Base-by-base conservation (phyloP, 1,284 basidiomycete genomes). In the Farysia itapuensis region DNA sequence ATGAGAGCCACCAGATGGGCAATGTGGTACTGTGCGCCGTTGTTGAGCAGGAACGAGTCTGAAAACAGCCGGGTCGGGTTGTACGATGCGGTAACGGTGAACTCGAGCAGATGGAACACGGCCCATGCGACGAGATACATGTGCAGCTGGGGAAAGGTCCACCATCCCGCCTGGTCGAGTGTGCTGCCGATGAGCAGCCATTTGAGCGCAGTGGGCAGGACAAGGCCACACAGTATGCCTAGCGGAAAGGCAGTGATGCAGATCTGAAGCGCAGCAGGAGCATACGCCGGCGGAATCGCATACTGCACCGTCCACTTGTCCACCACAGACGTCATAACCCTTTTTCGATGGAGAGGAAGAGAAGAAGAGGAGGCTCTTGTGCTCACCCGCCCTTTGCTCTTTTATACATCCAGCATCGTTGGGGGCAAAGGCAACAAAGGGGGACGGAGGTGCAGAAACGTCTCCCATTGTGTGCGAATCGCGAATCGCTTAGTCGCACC, bases 21-120 rank as follows among this genome's bases (percentile, higher is more conserved):
- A 32, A 88, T 73, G 71, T 92, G 89, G 77, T 99, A 98, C 74
- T 84, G 81, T 2, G 79, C 71, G 0, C 91, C 90, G 72, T 98
- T 98, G 72, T 96, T 89, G 25, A 99, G 82, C 3, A 99, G 81
- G 77, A 92, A 99, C 0, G 93, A 94, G 75, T 95, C 90, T 4
- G 94, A 84, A 52, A 85, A 90, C 68, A 93, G 88, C 76, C 93
- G 94, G 41, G 88, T 86, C 29, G 87, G 79, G 77, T 98, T 98
- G 88, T 90, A 98, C 15, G 89, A 88, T 1, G 93, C 92, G 4
- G 95, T 97, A 6, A 94, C 90, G 39, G 86, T 86, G 74, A 94
- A 98, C 77, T 99, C 95, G 28, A 84, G 85, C 83, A 92, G 87
- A 73, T 99, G 95, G 75, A 98, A 99, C 25, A 81, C 14, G 14